phyloP scores from a whole-genome alignment of 352 stramenopile genomes.

The Pythium brassicae region DNA sequence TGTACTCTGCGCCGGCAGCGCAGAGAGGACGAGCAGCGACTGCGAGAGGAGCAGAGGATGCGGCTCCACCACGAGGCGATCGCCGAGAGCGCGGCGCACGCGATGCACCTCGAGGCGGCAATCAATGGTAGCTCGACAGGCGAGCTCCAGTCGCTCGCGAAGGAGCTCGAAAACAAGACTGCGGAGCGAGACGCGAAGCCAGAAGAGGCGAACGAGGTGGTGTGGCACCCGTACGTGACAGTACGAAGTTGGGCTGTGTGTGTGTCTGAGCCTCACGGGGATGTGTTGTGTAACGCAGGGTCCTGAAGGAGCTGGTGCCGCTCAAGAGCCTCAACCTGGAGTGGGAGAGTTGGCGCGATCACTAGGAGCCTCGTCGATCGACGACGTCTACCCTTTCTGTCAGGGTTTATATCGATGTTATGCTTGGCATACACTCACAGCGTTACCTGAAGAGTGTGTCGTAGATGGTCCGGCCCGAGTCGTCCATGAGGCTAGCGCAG shows the following conservation, averaged over 20 bases:
- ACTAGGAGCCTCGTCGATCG: conserved; percentile 22
- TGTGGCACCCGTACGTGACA: conserved; percentile 77
- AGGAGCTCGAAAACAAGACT: conserved; percentile 45
- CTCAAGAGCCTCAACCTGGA: conserved; percentile 75
- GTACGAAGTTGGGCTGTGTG: background rate
- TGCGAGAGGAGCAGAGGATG: conserved; percentile 63
- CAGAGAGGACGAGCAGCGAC: conserved; percentile 59
- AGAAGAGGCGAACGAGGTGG: conserved; percentile 67
- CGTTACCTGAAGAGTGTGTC: no score
- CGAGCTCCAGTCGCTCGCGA: conserved; percentile 58
- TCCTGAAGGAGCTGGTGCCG: conserved; percentile 72
- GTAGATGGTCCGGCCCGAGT: no score
- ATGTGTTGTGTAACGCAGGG: conserved; percentile 29
- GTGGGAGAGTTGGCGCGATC: conserved; percentile 81
- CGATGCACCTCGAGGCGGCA: conserved; percentile 67
- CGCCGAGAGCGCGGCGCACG: conserved; percentile 64
- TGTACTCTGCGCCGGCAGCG: conserved; percentile 49
- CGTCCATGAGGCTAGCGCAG: conserved; percentile 18
- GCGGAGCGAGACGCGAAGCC: conserved; percentile 53
- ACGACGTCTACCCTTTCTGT: no score
- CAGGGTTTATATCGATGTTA: no score
- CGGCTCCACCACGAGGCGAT: conserved; percentile 66
- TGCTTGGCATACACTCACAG: no score
- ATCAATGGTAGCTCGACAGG: conserved; percentile 39
- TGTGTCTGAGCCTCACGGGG: background rate